phyloP scores from a whole-genome alignment of 2,329 filamentous ascomycete species.

The Calonectria pauciramosa region DNA sequence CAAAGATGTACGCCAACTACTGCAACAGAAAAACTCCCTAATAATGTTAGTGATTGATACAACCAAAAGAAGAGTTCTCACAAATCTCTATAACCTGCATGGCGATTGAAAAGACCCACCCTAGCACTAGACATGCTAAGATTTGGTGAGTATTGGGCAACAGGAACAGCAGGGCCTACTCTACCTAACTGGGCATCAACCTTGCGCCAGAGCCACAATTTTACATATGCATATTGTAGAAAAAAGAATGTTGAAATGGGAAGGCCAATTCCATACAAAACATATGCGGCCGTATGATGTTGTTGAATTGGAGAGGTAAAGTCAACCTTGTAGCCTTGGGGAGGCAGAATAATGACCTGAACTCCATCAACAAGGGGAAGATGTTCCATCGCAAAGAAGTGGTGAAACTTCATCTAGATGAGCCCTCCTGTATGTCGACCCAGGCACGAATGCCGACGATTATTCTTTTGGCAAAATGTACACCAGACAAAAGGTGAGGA shows the following conservation, averaged over 20 bases:
- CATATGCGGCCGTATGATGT: slow-evolving; percentile 33
- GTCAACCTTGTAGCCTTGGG: slow-evolving; percentile 46
- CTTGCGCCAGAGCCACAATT: slow-evolving; percentile 19
- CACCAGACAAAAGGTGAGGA: not conserved
- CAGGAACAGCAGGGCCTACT: not conserved
- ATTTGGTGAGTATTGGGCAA: not conserved
- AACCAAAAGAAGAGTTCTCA: not conserved
- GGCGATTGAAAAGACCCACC: not conserved
- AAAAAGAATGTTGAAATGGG: slow-evolving; percentile 32
- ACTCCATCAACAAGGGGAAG: slow-evolving; percentile 38
- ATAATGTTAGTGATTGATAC: not conserved
- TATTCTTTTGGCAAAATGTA: not conserved
- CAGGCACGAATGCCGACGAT: not conserved
- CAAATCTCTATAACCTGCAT: slow-evolving; percentile 3
- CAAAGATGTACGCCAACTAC: slow-evolving; percentile 33
- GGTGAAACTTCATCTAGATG: not conserved
- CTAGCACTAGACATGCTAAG: slow-evolving; percentile 5
- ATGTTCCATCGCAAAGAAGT: not conserved
- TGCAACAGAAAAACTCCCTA: slow-evolving; percentile 25
- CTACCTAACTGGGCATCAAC: slow-evolving; percentile 10
- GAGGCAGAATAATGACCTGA: slow-evolving; percentile 39
- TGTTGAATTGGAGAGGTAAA: slow-evolving; percentile 45
- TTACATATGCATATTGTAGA: slow-evolving; percentile 43
- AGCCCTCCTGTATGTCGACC: not conserved
- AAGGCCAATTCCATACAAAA: slow-evolving; percentile 40